Conservation (phyloP, 2,329 filamentous ascomycete species). For the Juglanconis juglandina region DNA sequence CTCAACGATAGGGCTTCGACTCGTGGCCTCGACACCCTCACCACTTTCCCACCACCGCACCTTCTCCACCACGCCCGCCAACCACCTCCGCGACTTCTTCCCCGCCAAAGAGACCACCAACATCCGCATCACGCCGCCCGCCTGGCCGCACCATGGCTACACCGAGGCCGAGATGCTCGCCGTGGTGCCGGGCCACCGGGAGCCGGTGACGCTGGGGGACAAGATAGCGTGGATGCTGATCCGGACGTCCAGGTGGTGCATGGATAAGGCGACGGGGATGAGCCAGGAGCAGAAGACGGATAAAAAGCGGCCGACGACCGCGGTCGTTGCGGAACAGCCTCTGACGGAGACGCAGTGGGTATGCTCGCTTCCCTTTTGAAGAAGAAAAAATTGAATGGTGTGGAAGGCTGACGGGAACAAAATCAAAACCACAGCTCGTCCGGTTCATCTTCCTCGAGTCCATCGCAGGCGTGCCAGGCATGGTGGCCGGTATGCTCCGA, state of each 20-base stretch:
- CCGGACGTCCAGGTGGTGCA: constrained; percentile 70
- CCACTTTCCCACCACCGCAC: constrained; percentile 27
- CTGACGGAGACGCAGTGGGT: constrained; percentile 84
- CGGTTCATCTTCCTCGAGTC: constrained; percentile 92
- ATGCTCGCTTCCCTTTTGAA: constrained; percentile 21
- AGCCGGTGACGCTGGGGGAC: constrained; percentile 71
- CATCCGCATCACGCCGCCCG: constrained; percentile 60
- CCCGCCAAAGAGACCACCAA: constrained; percentile 57
- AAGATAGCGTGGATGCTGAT: constrained; percentile 75
- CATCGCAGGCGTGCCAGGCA: constrained; percentile 91
- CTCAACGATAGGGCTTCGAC: constrained; percentile 24
- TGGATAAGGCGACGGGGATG: constrained; percentile 77
- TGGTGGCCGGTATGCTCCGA: constrained; percentile 92
- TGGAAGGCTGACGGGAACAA: neutral
- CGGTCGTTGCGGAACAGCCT: constrained; percentile 51
- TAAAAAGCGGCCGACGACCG: constrained; percentile 53
- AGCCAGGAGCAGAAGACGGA: constrained; percentile 67
- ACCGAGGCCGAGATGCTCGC: constrained; percentile 74
- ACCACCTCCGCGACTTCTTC: constrained; percentile 57
- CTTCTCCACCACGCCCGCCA: constrained; percentile 49
- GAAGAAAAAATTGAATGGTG: neutral
- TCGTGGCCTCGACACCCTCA: constrained; percentile 23
- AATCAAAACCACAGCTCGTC: constrained; percentile 49
- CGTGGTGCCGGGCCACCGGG: constrained; percentile 73
- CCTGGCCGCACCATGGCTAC: constrained; percentile 73